Evolutionary conservation across 192 early-diverging fungal genomes (phyloP), one percentile per base, ranked within the genome.

Genomic region (Diversispora eburnea): DNA sequence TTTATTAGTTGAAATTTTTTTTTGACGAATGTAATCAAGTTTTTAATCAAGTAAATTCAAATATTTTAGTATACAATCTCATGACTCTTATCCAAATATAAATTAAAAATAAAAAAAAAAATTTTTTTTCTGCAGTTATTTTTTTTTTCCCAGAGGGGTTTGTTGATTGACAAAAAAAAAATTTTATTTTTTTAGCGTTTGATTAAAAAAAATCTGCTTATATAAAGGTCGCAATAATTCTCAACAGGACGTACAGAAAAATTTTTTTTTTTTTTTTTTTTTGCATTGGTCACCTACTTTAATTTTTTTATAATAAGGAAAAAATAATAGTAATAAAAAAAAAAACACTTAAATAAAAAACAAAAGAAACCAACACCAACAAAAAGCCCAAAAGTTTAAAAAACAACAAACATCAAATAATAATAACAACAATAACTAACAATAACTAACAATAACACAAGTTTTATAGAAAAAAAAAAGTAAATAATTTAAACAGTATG

Each of bases 401-500:
- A 0, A 33, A 33, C 25, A 33, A 33, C 25, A 33, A 54, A 54
- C 12, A 54, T 17, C 12, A 54, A 54, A 54, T 17, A 54, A 54
- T 17, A 10, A 52, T 2, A 19, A 63, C 17, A 19, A 33, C 39
- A 63, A 62, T 42, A 43, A 60, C 22, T 10, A 33, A 12, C 13
- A 63, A 63, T 42, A 33, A 33, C 25, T 33, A 33, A 33, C 25
- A 33, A 58, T 5, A 3, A 4, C 20, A 58, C 3, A 10, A 22
- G 19, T 57, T 57, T 58, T 20, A 5, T 25, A 52, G 12, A 15
- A 15, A 15, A 17, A 52, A 0, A 25, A 59, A 2, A 43, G 6
- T 15, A 15, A n/a, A 39, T 41, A 61, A 43, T 5, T 42, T 12
- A 63, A 17, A 67, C 7, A 72, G 47, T 20, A 72, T 72, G 70